Base-by-base conservation (phyloP, 1,284 basidiomycete genomes). In the Chalciporus sp. region DNA sequence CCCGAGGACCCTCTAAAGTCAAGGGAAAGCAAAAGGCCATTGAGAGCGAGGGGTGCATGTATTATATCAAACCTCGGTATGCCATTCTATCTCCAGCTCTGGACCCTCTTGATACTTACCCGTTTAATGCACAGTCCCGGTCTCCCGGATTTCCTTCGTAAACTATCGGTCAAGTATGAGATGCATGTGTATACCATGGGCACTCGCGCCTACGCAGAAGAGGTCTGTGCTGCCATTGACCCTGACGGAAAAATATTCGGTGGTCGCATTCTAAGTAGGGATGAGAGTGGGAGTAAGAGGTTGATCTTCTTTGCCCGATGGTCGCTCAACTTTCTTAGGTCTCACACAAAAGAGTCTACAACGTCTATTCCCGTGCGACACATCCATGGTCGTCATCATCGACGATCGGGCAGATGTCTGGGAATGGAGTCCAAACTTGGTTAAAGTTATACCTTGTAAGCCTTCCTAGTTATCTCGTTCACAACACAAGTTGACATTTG, bases 101-200 rank as follows among this genome's bases (percentile, higher is more conserved):
- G 35, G 31, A 42, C 31, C 20, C n/a, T 35, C 27, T 6, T 27
- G 43, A 47, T 47, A 55, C 48, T 44, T 44, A 54, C 55, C 61
- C 45, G 50, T 55, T 46, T 52, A 61, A 56, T 50, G 56, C 41
- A 53, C 61, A 95, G 96, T 60, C 96, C 96, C 0, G 94, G 94
- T n/a, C 83, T 95, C 71, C 73, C 80, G 44, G 76, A 83, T 42
- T 98, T 99, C 69, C 78, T 99, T 48, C 72, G 78, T 56, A 76
- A 81, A 43, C 81, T 92, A 60, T 83, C 90, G 42, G 74, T 80
- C 52, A 87, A 90, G 65, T 99, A 97, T 73, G 94, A 99, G 74
- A 93, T 99, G 91, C 96, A 99, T 72, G 95, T 99, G 47, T 99
- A 99, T 75, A 99, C 96, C 26, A 99, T 99, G 95, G 96, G 96